Conservation (phyloP, 208 protist genomes). For the Strigomonas galati region DNA sequence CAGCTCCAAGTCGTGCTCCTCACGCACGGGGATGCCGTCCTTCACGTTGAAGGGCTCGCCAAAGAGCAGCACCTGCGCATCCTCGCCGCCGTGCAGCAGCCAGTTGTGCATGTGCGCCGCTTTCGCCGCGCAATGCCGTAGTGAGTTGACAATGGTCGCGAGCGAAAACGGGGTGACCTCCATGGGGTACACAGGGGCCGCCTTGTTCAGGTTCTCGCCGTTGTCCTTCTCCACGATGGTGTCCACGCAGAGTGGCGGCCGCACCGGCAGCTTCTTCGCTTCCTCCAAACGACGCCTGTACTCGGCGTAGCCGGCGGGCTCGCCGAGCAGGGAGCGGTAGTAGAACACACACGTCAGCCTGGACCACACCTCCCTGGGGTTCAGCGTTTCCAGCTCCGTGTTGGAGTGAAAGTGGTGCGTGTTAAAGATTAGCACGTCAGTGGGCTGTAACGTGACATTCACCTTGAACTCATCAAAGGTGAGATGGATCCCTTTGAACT, state of each 20-base stretch:
- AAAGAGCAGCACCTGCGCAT: slow-evolving; percentile 42
- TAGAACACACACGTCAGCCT: slow-evolving; percentile 90
- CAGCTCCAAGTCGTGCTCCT: slow-evolving; percentile 33
- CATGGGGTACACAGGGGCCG: slow-evolving; percentile 41
- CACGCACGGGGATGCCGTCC: slow-evolving; percentile 51
- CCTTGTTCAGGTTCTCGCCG: slow-evolving; percentile 58
- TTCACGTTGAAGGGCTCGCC: slow-evolving; percentile 44
- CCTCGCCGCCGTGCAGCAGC: slow-evolving; percentile 30
- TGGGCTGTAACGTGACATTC: slow-evolving; percentile 64
- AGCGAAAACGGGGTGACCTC: slow-evolving; percentile 54
- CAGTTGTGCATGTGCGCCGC: slow-evolving; percentile 16
- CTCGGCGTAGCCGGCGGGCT: slow-evolving; percentile 60
- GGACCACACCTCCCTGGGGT: slow-evolving; percentile 44
- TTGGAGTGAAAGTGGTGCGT: slow-evolving; percentile 92
- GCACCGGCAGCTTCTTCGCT: slow-evolving; percentile 22
- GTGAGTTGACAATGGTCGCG: slow-evolving; percentile 14
- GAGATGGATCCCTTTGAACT: slow-evolving; percentile 74
- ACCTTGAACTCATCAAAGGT: slow-evolving; percentile 75
- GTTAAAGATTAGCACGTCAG: slow-evolving; percentile 89
- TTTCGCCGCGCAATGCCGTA: slow-evolving; percentile 17
- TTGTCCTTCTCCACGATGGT: slow-evolving; percentile 55
- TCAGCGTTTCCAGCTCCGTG: slow-evolving; percentile 71
- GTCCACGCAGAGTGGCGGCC: slow-evolving; percentile 14
- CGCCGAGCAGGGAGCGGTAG: slow-evolving; percentile 76
- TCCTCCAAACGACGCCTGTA: slow-evolving; percentile 59